These are phyloP conservation scores for Wickerhamomyces subpelliculosus DNA, from an alignment of 805 yeast species.

Conservation along the genomic window DNA sequence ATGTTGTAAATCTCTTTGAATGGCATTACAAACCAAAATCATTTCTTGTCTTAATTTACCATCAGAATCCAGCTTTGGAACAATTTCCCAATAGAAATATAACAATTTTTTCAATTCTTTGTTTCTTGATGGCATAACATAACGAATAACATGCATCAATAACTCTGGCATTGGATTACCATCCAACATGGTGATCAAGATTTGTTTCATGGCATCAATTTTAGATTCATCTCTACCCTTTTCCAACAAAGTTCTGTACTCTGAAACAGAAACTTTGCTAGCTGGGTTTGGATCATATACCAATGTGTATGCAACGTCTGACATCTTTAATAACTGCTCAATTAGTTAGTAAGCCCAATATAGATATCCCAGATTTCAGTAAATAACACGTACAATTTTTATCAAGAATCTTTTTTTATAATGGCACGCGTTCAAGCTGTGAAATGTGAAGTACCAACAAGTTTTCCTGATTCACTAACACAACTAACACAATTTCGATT, in stretches of 20 bases:
- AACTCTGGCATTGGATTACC: conserved; percentile 91
- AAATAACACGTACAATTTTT: background rate
- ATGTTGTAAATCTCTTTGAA: conserved; percentile 94
- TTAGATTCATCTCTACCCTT: conserved; percentile 85
- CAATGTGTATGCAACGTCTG: conserved; percentile 60
- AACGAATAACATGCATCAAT: conserved; percentile 94
- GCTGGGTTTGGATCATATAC: conserved; percentile 71
- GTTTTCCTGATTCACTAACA: too few relatives aligned
- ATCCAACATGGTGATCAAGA: conserved; percentile 79
- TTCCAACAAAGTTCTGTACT: conserved; percentile 73
- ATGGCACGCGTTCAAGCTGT: too few relatives aligned
- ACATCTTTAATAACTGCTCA: conserved; percentile 8
- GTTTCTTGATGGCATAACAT: conserved; percentile 91
- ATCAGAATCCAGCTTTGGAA: conserved; percentile 80
- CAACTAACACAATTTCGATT: too few relatives aligned
- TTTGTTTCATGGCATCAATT: conserved; percentile 83
- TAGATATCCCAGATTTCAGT: background rate
- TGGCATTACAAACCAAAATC: conserved; percentile 97
- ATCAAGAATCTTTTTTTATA: too few relatives aligned
- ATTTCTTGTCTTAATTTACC: conserved; percentile 96
- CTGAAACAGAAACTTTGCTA: conserved; percentile 52
- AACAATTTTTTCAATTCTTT: conserved; percentile 88
- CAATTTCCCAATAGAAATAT: conserved; percentile 96
- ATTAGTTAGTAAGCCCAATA: background rate
- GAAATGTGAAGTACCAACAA: too few relatives aligned